Evolutionary conservation across 2,329 filamentous ascomycete genomes (phyloP).

Genomic region (Aspergillus persii): DNA sequence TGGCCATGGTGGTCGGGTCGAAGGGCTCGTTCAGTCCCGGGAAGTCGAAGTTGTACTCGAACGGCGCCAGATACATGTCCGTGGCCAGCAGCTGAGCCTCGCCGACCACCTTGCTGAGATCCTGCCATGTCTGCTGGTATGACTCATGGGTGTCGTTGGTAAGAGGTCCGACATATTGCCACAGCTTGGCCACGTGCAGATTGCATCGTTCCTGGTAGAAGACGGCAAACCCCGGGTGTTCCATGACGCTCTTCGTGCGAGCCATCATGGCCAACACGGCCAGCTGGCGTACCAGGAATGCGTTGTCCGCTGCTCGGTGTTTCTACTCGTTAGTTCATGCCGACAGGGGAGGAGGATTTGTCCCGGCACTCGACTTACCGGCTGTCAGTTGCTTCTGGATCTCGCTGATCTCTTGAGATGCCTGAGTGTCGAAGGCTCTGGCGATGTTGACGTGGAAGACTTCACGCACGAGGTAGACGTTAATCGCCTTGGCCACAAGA

Average conservation of each 20-base stretch:
- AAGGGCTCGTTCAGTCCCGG: slow-evolving; percentile 22
- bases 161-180: slow-evolving; percentile 22
- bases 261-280: slow-evolving; percentile 19
- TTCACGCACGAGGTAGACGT: slow-evolving; percentile 22
- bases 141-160: slow-evolving; percentile 12
- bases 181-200: slow-evolving; percentile 19
- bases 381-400: slow-evolving; percentile 17
- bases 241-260: slow-evolving; percentile 19
- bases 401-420: slow-evolving; percentile 22
- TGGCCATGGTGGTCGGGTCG: slow-evolving; percentile 26
- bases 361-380: slow-evolving; percentile 14
- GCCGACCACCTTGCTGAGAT: slow-evolving; percentile 23
- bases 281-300: slow-evolving; percentile 17
- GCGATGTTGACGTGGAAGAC: slow-evolving; percentile 24
- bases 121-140: slow-evolving; percentile 17
- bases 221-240: slow-evolving; percentile 22
- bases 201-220: slow-evolving; percentile 22
- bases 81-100: slow-evolving; percentile 28
- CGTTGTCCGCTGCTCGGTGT: slow-evolving; percentile 13
- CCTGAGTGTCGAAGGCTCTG: slow-evolving; percentile 22
- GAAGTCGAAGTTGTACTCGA: slow-evolving; percentile 27
- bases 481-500: slow-evolving; percentile 29
- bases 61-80: slow-evolving; percentile 26
- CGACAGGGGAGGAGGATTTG: not conserved
- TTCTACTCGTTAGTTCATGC: not conserved